These are phyloP conservation scores for Marasmius oreades DNA, from an alignment of 1,284 basidiomycete species.

Conservation along the genomic window DNA sequence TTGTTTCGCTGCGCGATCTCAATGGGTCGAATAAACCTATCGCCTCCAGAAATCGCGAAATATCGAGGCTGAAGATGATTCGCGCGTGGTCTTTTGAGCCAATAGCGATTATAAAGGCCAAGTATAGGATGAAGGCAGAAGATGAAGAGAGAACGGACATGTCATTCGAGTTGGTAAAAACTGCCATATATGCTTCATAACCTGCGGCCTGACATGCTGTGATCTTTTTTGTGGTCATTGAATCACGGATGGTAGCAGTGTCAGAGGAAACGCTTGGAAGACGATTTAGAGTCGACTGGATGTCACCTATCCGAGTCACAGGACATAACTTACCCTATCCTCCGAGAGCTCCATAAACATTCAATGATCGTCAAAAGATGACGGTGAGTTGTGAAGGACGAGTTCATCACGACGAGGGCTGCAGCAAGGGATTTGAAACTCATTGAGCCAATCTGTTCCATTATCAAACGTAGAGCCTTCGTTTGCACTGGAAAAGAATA, in stretches of 20 bases:
- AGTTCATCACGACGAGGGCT: background rate
- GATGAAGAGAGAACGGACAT: background rate
- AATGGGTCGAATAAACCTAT: background rate
- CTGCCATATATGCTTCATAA: background rate
- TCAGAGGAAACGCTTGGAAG: no score
- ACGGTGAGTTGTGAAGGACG: background rate
- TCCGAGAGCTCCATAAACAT: background rate
- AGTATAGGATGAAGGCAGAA: background rate
- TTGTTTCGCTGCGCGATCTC: background rate
- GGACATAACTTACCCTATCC: background rate
- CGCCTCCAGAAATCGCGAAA: background rate
- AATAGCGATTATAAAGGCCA: background rate
- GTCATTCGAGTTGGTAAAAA: background rate
- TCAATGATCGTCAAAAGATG: background rate
- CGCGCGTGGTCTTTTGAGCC: background rate
- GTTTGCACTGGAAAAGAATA: constrained; percentile 6
- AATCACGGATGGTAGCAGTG: background rate
- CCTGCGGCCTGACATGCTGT: background rate
- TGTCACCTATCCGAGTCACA: no score
- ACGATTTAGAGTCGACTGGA: no score
- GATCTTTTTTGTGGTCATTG: background rate
- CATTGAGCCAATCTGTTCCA: constrained; percentile 4
- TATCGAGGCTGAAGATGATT: background rate
- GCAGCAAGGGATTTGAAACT: constrained; percentile 2
- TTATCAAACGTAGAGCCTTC: constrained; percentile 6